Evolutionary conservation across 257 asterid genomes (phyloP), one percentile per base, ranked within the genome.

Genomic region (Solanum arcanum): DNA sequence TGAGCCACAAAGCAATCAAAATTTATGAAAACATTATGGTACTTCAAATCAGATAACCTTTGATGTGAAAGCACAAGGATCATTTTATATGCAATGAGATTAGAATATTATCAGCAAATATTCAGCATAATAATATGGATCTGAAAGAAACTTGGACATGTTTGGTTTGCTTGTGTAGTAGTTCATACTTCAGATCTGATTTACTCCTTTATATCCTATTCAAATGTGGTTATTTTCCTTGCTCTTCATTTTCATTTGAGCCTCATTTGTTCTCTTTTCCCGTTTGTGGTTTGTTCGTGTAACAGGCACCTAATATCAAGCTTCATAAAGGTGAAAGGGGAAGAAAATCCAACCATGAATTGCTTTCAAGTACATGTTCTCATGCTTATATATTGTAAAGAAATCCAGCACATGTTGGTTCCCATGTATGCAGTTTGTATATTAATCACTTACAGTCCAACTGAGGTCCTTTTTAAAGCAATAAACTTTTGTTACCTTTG

Each of bases 291-390:
- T 59, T 76, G 80, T 47, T n/a, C 66, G 20, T 35, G 84, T 46
- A 84, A 83, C 93, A 89, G 89, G 92, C 64, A 86, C 66, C 85
- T 31, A 16, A 83, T 46, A 73, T 83, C 87, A 31, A 33, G 75
- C 76, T 78, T 16, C 66, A 46, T 49, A 41, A 83, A 52, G n/a
- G 84, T 49, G 83, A 66, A 56, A 49, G 84, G 82, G 33, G n/a
- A 37, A 35, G 31, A 70, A 74, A 42, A 15, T 37, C 4, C 84
- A 78, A 29, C 66, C 9, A 78, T 25, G 84, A 5, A 16, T 46
- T 78, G 64, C 84, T 78, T 78, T 78, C 42, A 46, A 46, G 41
- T 27, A 87, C 47, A 72, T 73, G 44, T 23, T 85, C 83, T 70
- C 60, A 75, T 20, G 87, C 85, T 78, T 42, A 16, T 52, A 69